Percentiles rank a stretch among this genome's conserved stretches.
Evolutionary conservation across 129 eudicot genomes (phyloP).

Genomic region (Flaveria ramosissima): DNA sequence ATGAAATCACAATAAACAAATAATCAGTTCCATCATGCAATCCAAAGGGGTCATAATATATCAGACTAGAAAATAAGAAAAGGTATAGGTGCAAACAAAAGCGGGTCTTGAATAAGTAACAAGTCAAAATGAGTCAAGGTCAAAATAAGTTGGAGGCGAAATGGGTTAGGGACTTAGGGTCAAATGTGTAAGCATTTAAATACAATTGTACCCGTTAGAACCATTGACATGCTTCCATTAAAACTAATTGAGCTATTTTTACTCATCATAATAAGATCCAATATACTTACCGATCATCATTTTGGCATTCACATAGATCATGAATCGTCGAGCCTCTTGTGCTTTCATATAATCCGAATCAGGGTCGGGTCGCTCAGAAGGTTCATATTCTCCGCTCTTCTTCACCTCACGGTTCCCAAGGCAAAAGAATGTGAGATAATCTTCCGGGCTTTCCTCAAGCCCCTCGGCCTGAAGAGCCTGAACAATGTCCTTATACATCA

Average conservation of each 20-base stretch:
- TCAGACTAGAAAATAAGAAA: too few relatives aligned
- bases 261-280: background rate
- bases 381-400: conserved; percentile 70
- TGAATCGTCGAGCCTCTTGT: conserved; percentile 76
- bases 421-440: conserved; percentile 77
- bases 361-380: conserved; percentile 60
- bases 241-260: background rate
- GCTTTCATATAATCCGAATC: conserved; percentile 62
- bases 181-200: background rate
- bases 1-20: too few relatives aligned
- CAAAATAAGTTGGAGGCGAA: background rate
- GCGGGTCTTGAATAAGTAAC: background rate
- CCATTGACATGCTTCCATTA: background rate
- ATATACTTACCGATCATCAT: conserved; percentile 75
- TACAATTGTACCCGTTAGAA: background rate
- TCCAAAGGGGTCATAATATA: too few relatives aligned
- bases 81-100: background rate
- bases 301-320: conserved; percentile 83
- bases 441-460: conserved; percentile 59
- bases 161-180: background rate
- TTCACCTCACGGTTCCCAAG: conserved; percentile 85
- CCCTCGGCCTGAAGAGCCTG: conserved; percentile 63
- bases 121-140: background rate
- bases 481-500: conserved; percentile 78
- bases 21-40: too few relatives aligned